Evolutionary conservation across 192 early-diverging fungal genomes (phyloP).

Genomic region (Coemansia sp.): DNA sequence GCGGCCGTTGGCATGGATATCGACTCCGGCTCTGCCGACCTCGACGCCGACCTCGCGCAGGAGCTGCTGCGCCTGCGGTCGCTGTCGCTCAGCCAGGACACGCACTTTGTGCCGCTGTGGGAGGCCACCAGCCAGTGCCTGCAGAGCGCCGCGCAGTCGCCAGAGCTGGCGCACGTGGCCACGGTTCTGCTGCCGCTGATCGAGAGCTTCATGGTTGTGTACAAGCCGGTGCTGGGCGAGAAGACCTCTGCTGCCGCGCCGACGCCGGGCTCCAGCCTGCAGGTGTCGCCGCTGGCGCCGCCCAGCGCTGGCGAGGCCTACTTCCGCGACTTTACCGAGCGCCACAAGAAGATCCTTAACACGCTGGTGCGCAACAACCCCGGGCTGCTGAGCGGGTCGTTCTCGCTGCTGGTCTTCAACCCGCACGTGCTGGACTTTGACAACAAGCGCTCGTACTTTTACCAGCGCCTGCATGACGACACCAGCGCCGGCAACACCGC

Average conservation of each 20-base stretch:
- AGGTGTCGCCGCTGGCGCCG: slow-evolving; percentile 10
- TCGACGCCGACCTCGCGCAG: slow-evolving; percentile 8
- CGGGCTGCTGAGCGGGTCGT: slow-evolving; percentile 91
- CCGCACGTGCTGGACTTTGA: slow-evolving; percentile 98
- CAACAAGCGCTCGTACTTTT: slow-evolving; percentile 98
- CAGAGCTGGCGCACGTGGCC: slow-evolving; percentile 82
- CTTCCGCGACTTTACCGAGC: slow-evolving; percentile 89
- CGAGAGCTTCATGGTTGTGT: slow-evolving; percentile 97
- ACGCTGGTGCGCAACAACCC: slow-evolving; percentile 98
- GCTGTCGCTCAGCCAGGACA: slow-evolving; percentile 41
- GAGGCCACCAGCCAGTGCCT: slow-evolving; percentile 69
- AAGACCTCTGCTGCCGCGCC: slow-evolving; percentile 12
- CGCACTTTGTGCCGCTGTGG: slow-evolving; percentile 69
- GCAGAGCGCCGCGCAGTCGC: slow-evolving; percentile 64
- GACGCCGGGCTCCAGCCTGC: slow-evolving; percentile 1
- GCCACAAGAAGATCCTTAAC: slow-evolving; percentile 94
- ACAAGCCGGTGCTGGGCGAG: slow-evolving; percentile 75
- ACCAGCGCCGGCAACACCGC: background rate
- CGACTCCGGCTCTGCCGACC: background rate
- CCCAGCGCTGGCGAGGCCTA: slow-evolving; percentile 52
- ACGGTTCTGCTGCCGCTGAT: slow-evolving; percentile 91
- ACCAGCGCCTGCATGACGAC: slow-evolving; percentile 89
- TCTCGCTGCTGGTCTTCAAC: slow-evolving; percentile 92
- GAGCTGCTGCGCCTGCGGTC: slow-evolving; percentile 45
- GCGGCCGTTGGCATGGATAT: slow-evolving; percentile 25